These are phyloP conservation scores for Bothriochloa decipiens DNA, from an alignment of 176 grass and related monocot genomes.

Conservation along the genomic window DNA sequence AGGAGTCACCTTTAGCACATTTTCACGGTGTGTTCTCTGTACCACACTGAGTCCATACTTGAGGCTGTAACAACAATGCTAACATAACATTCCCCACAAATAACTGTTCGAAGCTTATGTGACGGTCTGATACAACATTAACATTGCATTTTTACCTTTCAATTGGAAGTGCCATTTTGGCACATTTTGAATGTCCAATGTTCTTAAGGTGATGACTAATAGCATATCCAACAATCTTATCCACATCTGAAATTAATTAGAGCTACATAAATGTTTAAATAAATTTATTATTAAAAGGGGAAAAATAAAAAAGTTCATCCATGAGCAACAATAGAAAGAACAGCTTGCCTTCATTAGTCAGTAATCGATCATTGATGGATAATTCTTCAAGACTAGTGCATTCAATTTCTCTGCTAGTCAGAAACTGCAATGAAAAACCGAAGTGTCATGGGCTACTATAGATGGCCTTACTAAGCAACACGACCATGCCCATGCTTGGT, in stretches of 20 bases:
- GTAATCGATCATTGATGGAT: conserved; percentile 60
- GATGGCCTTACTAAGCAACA: not conserved
- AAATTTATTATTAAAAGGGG: not conserved
- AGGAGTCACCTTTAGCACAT: conserved; percentile 62
- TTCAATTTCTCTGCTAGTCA: conserved; percentile 48
- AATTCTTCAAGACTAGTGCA: conserved; percentile 68
- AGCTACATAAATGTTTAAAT: conserved; percentile 11
- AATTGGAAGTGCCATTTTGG: conserved; percentile 36
- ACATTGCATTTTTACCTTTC: conserved; percentile 35
- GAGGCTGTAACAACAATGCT: conserved; percentile 52
- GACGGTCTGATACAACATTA: not conserved
- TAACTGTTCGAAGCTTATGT: conserved; percentile 14
- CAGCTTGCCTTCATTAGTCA: conserved; percentile 61
- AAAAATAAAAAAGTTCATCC: not conserved
- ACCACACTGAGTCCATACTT: conserved; percentile 53
- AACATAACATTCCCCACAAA: conserved; percentile 31
- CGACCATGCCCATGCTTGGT: conserved; percentile 5
- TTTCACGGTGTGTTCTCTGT: conserved; percentile 51
- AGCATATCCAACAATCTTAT: conserved; percentile 49
- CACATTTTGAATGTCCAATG: conserved; percentile 5
- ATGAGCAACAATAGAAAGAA: conserved; percentile 23
- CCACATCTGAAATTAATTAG: conserved; percentile 53
- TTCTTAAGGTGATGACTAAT: conserved; percentile 37
- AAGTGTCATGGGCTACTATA: not conserved
- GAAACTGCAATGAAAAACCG: conserved; percentile 50